A percentile compares a stretch with the other conserved stretches of the same genome.
Evolutionary conservation across 495 filamentous ascomycete species (phyloP).

Genomic region (Cercophora scortea): DNA sequence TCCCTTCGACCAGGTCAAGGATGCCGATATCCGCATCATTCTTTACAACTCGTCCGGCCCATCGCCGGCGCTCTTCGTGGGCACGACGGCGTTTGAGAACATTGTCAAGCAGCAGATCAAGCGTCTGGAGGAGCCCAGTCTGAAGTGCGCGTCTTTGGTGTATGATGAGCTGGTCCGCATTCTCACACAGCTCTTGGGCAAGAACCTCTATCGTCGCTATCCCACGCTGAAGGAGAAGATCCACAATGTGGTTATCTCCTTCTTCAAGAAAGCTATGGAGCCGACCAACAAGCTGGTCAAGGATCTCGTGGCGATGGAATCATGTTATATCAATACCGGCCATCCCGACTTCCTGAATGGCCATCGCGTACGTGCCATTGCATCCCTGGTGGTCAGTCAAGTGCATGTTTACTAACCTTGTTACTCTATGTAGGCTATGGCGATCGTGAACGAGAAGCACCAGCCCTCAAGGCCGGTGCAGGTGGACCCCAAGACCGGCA

Average conservation of each 20-base stretch:
- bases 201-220: constrained; percentile 86
- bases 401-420: not conserved
- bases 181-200: constrained; percentile 78
- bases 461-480: constrained; percentile 77
- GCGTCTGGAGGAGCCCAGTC: constrained; percentile 88
- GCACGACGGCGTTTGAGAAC: constrained; percentile 92
- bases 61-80: constrained; percentile 94
- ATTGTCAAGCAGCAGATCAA: constrained; percentile 99
- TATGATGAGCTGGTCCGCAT: constrained; percentile 98
- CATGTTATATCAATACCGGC: constrained; percentile 96
- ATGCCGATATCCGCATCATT: constrained; percentile 93
- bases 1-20: constrained; percentile 95
- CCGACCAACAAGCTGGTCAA: constrained; percentile 94
- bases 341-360: constrained; percentile 98
- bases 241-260: constrained; percentile 84
- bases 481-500: constrained; percentile 98
- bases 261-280: constrained; percentile 97
- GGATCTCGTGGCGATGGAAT: constrained; percentile 91
- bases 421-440: constrained; percentile 73
- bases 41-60: constrained; percentile 98
- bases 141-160: constrained; percentile 93
- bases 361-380: constrained; percentile 53
- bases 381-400: not conserved
- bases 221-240: constrained; percentile 94
- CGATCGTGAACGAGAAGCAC: constrained; percentile 89